phyloP scores from a whole-genome alignment of 2,329 filamentous ascomycete genomes.

The Epichloe festucae region DNA sequence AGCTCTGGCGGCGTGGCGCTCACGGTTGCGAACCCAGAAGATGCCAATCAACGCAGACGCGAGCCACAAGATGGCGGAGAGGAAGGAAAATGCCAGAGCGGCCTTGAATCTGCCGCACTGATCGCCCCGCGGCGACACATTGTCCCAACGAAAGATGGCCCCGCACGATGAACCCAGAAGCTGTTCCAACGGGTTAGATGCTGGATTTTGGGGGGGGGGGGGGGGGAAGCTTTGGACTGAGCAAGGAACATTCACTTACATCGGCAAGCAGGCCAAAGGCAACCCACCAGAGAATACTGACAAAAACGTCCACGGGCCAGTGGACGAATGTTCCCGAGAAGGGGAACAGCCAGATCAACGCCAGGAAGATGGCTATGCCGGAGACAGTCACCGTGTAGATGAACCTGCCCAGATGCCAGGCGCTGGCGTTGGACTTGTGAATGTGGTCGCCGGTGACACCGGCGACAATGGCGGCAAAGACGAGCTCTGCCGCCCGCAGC shows the following conservation, averaged over 20 bases:
- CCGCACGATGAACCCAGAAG: constrained; percentile 38
- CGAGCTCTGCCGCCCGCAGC: constrained; percentile 39
- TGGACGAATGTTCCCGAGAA: constrained; percentile 54
- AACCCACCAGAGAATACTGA: constrained; percentile 58
- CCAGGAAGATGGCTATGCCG: constrained; percentile 53
- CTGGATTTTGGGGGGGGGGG: too few relatives aligned
- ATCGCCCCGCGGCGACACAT: constrained; percentile 33
- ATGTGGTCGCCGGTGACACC: constrained; percentile 58
- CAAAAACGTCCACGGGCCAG: constrained; percentile 57
- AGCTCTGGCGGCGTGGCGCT: constrained; percentile 18
- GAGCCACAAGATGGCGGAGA: constrained; percentile 60
- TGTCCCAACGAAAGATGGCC: constrained; percentile 45
- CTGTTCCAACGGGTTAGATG: constrained; percentile 10
- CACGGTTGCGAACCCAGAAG: constrained; percentile 36
- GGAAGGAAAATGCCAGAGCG: constrained; percentile 56
- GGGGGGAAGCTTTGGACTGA: background rate
- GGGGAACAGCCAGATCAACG: constrained; percentile 60
- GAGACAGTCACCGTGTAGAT: constrained; percentile 67
- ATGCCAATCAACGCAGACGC: constrained; percentile 45
- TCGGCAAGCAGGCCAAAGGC: constrained; percentile 54
- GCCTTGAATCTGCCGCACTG: constrained; percentile 59
- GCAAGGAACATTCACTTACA: constrained; percentile 25
- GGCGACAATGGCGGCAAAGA: constrained; percentile 58
- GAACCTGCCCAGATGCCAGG: constrained; percentile 47
- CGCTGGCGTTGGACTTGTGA: constrained; percentile 31